Conservation (phyloP, 2,329 filamentous ascomycete genomes). For the Chrysoporthe deuterocubensis region DNA sequence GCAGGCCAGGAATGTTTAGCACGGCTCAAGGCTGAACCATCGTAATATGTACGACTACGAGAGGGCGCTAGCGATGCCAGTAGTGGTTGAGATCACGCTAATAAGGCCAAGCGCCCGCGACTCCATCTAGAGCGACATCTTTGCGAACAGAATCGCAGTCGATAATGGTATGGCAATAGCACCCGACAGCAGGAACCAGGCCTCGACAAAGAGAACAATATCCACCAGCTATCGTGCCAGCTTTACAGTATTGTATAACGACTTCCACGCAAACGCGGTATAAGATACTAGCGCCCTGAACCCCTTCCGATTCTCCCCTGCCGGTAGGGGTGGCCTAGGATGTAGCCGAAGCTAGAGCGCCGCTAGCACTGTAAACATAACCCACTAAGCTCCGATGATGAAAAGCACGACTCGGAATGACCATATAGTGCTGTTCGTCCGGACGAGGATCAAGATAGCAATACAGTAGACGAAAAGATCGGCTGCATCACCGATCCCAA, state of each 20-base stretch:
- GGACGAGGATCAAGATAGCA: conserved; percentile 76
- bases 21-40: conserved; percentile 70
- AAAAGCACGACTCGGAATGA: conserved; percentile 86
- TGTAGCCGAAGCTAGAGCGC: conserved; percentile 86
- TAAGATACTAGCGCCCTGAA: conserved; percentile 67
- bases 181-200: conserved; percentile 95
- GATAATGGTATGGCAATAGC: conserved; percentile 93
- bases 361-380: conserved; percentile 84
- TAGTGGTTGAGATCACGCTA: conserved; percentile 86
- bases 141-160: conserved; percentile 93
- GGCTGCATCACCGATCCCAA: conserved; percentile 91
- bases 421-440: conserved; percentile 77
- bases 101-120: conserved; percentile 88
- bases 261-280: conserved; percentile 82
- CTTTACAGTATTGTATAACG: conserved; percentile 77
- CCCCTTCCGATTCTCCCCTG: conserved; percentile 41
- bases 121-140: conserved; percentile 89
- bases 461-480: conserved; percentile 83
- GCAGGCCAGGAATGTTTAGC: conserved; percentile 90
- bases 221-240: conserved; percentile 75
- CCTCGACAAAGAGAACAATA: conserved; percentile 77
- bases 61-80: conserved; percentile 86
- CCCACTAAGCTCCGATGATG: conserved; percentile 90
- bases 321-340: conserved; percentile 79
- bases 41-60: conserved; percentile 83